Percentiles rank a stretch among this genome's conserved stretches.
phyloP scores from a whole-genome alignment of 768 basidiomycete species.

The Stropharia rugosoannulata region DNA sequence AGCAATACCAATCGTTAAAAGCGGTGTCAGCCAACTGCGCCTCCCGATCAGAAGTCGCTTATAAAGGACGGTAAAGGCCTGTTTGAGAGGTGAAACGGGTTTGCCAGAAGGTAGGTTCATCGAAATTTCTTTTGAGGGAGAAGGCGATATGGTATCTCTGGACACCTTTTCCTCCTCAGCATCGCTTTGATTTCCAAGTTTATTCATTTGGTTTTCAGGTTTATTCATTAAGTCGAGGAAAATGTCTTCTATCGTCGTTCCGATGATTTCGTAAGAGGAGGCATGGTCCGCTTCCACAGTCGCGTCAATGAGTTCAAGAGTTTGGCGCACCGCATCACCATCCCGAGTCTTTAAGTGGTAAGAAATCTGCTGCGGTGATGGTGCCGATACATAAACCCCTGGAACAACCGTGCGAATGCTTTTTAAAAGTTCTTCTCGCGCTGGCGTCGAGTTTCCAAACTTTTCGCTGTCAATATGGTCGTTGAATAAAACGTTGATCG shows the following conservation, averaged over 20 bases:
- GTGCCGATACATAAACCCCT: conserved; percentile 36
- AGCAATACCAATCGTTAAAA: conserved; percentile 51
- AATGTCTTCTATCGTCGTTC: conserved; percentile 80
- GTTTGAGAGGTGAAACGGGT: conserved; percentile 53
- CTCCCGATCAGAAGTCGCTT: conserved; percentile 66
- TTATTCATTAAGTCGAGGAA: conserved; percentile 71
- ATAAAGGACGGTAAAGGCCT: conserved; percentile 72
- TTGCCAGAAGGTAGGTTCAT: conserved; percentile 50
- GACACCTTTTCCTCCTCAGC: conserved; percentile 19
- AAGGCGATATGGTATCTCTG: conserved; percentile 15
- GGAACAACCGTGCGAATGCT: conserved; percentile 46
- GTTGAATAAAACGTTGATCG: conserved; percentile 51
- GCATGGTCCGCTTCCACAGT: conserved; percentile 38
- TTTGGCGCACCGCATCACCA: conserved; percentile 46
- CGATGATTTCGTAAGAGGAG: conserved; percentile 61
- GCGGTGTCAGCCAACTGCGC: conserved; percentile 67
- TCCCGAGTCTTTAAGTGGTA: conserved; percentile 69
- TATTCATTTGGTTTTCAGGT: conserved; percentile 46
- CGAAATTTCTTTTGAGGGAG: conserved; percentile 16
- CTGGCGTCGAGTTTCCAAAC: conserved; percentile 15
- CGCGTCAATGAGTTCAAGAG: conserved; percentile 54
- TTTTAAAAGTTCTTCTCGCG: conserved; percentile 33
- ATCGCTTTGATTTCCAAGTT: conserved; percentile 30
- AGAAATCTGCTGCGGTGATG: conserved; percentile 41
- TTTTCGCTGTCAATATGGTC: conserved; percentile 25